phyloP scores from a whole-genome alignment of 1,284 basidiomycete species.

The Cutaneotrichosporon arboriforme region DNA sequence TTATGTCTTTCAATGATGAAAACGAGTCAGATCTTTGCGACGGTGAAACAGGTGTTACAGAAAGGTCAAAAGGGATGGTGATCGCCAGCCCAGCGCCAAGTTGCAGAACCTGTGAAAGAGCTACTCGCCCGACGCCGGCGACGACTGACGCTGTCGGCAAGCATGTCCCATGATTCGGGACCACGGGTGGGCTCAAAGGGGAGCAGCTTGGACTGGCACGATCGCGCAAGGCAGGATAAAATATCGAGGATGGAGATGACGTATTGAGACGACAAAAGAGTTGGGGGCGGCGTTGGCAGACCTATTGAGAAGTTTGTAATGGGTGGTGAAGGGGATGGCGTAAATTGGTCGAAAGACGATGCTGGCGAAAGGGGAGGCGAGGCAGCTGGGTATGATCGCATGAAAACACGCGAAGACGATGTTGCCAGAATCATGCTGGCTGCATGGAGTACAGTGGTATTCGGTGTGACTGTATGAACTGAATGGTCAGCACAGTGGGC shows the following conservation, averaged over 20 bases:
- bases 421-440: slow-evolving; percentile 38
- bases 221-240: slow-evolving; percentile 25
- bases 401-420: slow-evolving; percentile 32
- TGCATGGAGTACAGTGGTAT: slow-evolving; percentile 29
- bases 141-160: slow-evolving; percentile 22
- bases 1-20: slow-evolving; percentile 1
- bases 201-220: slow-evolving; percentile 15
- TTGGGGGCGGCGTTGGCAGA: slow-evolving; percentile 27
- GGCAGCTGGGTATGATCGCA: slow-evolving; percentile 17
- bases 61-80: not conserved
- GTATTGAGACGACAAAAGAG: slow-evolving; percentile 30
- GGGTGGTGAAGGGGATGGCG: slow-evolving; percentile 17
- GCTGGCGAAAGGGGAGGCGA: slow-evolving; percentile 30
- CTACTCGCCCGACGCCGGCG: slow-evolving; percentile 21
- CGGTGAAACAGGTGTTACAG: not conserved
- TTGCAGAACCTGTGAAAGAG: slow-evolving; percentile 18
- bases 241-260: slow-evolving; percentile 38
- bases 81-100: slow-evolving; percentile 29
- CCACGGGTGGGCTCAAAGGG: slow-evolving; percentile 5
- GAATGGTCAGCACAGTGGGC: slow-evolving; percentile 8
- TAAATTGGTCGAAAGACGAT: slow-evolving; percentile 20
- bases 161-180: slow-evolving; percentile 14
- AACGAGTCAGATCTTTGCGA: not conserved
- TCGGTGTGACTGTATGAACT: slow-evolving; percentile 35
- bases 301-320: slow-evolving; percentile 16